A percentile compares a stretch with the other conserved stretches of the same genome.
Evolutionary conservation across 768 basidiomycete species (phyloP).

Genomic region (Lyophyllum shimeji): DNA sequence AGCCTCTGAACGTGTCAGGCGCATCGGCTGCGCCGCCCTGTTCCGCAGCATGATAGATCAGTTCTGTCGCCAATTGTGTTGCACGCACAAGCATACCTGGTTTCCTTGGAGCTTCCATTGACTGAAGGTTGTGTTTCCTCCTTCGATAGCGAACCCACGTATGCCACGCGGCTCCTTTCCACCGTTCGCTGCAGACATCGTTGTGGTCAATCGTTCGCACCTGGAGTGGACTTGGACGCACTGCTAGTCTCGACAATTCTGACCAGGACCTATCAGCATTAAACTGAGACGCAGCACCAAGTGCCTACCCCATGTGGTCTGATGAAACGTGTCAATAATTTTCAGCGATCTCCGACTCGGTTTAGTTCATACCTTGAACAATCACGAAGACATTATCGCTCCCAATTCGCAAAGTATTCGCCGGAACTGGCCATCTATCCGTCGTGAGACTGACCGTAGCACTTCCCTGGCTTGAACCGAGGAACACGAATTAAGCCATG

Average conservation of each 20-base stretch:
- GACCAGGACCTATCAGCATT: background rate
- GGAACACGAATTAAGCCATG: slow-evolving; percentile 48
- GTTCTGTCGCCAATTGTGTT: background rate
- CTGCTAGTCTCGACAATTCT: slow-evolving; percentile 50
- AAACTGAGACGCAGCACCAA: background rate
- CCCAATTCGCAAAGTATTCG: slow-evolving; percentile 29
- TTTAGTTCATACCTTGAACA: slow-evolving; percentile 31
- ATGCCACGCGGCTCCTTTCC: slow-evolving; percentile 52
- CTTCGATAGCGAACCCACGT: slow-evolving; percentile 42
- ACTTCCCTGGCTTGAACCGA: slow-evolving; percentile 47
- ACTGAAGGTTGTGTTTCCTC: slow-evolving; percentile 36
- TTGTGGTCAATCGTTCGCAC: background rate
- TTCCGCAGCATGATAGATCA: background rate
- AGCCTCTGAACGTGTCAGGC: slow-evolving; percentile 46
- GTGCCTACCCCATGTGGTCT: slow-evolving; percentile 52
- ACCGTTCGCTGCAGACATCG: slow-evolving; percentile 34
- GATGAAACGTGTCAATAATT: background rate
- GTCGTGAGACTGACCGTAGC: slow-evolving; percentile 41
- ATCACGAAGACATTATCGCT: slow-evolving; percentile 44
- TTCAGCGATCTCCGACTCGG: background rate
- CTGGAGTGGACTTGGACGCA: slow-evolving; percentile 20
- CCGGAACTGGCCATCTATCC: slow-evolving; percentile 41
- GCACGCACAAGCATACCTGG: slow-evolving; percentile 17
- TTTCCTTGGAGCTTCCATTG: slow-evolving; percentile 46
- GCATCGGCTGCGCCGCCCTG: slow-evolving; percentile 37